Evolutionary conservation across 805 yeast species (phyloP).

Genomic region (Myxozyma vanderwaltii): DNA sequence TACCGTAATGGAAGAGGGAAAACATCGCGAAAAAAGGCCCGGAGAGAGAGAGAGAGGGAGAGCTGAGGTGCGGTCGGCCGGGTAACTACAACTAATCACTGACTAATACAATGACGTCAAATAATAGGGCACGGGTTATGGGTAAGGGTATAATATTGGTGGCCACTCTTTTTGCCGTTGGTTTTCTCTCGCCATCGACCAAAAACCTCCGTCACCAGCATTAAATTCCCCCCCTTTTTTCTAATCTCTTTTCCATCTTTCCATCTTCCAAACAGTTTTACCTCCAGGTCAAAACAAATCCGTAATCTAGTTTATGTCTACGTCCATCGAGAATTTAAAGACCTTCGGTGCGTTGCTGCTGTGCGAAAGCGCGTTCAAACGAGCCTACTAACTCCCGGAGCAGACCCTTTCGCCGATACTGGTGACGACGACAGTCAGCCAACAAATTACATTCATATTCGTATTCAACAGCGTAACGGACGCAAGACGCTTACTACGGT

Average conservation of each 20-base stretch:
- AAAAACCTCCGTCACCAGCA: no score
- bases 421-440: constrained; percentile 98
- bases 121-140: neutral
- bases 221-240: neutral
- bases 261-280: constrained; percentile 6
- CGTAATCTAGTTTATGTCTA: constrained; percentile 47
- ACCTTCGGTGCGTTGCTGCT: constrained; percentile 43
- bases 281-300: constrained; percentile 15
- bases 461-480: constrained; percentile 99
- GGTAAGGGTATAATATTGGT: constrained; percentile 7
- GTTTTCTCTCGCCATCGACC: neutral
- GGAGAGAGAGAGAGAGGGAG: no score
- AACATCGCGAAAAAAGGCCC: no score
- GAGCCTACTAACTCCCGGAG: neutral
- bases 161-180: neutral
- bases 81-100: neutral
- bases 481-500: constrained; percentile 98
- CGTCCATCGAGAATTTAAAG: constrained; percentile 78
- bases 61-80: neutral
- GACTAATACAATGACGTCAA: no score
- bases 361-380: neutral
- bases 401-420: constrained; percentile 98
- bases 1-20: no score
- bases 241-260: neutral
- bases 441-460: constrained; percentile 87